Evolutionary conservation across 495 filamentous ascomycete genomes (phyloP).

Genomic region (Choiromyces venosus): DNA sequence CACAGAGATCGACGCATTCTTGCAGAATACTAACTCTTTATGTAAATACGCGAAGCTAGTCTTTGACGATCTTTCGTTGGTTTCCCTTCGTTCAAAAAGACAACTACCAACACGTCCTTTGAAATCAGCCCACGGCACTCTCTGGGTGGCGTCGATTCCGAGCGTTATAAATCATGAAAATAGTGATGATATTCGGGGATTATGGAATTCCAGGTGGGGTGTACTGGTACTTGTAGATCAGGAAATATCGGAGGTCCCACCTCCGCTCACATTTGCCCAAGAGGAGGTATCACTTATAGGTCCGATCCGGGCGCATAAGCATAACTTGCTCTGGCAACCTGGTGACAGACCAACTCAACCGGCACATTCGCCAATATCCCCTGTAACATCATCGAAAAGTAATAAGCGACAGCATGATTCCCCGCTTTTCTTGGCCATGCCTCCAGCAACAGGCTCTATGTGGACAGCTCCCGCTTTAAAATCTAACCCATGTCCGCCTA

Average conservation of each 20-base stretch:
- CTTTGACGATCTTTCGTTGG: slow-evolving; percentile 13
- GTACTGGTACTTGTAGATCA: no score
- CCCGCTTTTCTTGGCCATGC: slow-evolving; percentile 36
- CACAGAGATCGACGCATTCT: slow-evolving; percentile 12
- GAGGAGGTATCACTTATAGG: background rate
- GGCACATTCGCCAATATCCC: slow-evolving; percentile 19
- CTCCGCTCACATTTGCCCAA: background rate
- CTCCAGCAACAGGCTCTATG: slow-evolving; percentile 7
- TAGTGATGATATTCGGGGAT: background rate
- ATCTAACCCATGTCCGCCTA: slow-evolving; percentile 16
- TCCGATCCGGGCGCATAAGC: slow-evolving; percentile 2
- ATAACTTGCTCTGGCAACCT: slow-evolving; percentile 18
- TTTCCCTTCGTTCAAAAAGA: slow-evolving; percentile 8
- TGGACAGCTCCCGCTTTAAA: slow-evolving; percentile 15
- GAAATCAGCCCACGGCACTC: slow-evolving; percentile 16
- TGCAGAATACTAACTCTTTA: slow-evolving; percentile 5
- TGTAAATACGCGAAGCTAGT: slow-evolving; percentile 11
- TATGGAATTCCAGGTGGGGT: background rate
- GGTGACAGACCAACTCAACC: slow-evolving; percentile 22
- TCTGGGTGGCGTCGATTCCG: background rate
- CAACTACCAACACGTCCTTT: background rate
- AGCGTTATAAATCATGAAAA: background rate
- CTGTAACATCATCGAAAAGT: slow-evolving; percentile 6
- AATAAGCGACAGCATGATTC: slow-evolving; percentile 29
- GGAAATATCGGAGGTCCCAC: background rate